Evolutionary conservation across 2,329 filamentous ascomycete species (phyloP).

Genomic region (Periconia macrospinosa): DNA sequence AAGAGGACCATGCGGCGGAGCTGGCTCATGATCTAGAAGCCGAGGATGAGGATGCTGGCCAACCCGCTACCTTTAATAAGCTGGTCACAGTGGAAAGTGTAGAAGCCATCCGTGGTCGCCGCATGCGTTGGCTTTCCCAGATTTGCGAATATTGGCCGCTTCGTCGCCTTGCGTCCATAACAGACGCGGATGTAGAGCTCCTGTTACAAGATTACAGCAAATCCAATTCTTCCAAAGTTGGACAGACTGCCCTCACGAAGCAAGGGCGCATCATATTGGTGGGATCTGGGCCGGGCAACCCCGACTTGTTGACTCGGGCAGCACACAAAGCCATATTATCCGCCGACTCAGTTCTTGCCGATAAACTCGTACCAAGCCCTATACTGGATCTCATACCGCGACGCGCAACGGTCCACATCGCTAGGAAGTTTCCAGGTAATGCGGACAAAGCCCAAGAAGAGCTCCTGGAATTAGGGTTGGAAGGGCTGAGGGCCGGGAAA

Average conservation of each 20-base stretch:
- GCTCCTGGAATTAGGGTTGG: conserved; percentile 75
- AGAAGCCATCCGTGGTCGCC: conserved; percentile 73
- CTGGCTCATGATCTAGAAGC: conserved; percentile 49
- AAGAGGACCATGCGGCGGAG: conserved; percentile 55
- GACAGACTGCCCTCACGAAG: conserved; percentile 30
- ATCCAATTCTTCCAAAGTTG: conserved; percentile 38
- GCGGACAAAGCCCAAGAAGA: conserved; percentile 92
- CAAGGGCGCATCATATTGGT: conserved; percentile 80
- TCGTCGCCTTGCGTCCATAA: conserved; percentile 75
- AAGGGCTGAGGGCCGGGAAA: conserved; percentile 68
- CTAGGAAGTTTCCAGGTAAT: conserved; percentile 96
- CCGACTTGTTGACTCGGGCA: conserved; percentile 83
- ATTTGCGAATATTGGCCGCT: conserved; percentile 99
- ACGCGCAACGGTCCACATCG: conserved; percentile 85
- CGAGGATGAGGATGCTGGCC: conserved; percentile 68
- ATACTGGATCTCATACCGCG: conserved; percentile 90
- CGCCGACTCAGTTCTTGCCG: conserved; percentile 79
- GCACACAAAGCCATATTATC: conserved; percentile 74
- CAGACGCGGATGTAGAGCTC: conserved; percentile 74
- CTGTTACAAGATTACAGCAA: conserved; percentile 73
- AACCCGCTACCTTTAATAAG: conserved; percentile 81
- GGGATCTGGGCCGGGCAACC: conserved; percentile 89
- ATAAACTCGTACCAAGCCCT: conserved; percentile 81
- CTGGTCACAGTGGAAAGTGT: conserved; percentile 74
- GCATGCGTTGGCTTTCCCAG: conserved; percentile 91